Evolutionary conservation across 2,329 filamentous ascomycete genomes (phyloP).

Genomic region (Lecanicillium sp.): DNA sequence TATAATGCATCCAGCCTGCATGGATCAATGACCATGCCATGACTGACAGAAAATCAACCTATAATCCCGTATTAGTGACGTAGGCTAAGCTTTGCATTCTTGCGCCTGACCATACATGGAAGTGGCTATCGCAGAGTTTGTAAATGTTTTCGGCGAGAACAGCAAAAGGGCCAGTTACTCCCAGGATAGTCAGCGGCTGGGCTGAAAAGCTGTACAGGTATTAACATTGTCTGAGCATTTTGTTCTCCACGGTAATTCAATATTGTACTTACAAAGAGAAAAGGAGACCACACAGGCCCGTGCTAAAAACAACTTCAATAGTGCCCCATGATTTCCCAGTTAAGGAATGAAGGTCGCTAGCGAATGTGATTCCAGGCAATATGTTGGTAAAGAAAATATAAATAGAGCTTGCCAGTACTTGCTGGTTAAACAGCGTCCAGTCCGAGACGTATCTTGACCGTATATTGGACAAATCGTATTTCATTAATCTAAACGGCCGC

Average conservation of each 20-base stretch:
- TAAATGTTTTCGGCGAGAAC: slow-evolving; percentile 60
- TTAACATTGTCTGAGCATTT: neutral
- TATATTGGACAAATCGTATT: slow-evolving; percentile 38
- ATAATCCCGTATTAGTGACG: neutral
- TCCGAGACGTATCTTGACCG: slow-evolving; percentile 40
- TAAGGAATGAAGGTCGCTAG: slow-evolving; percentile 53
- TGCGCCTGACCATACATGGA: too few species aligned
- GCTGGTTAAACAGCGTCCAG: slow-evolving; percentile 53
- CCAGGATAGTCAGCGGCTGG: slow-evolving; percentile 57
- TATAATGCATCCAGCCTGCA: slow-evolving; percentile 55
- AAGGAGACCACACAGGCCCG: slow-evolving; percentile 53
- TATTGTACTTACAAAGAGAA: slow-evolving; percentile 45
- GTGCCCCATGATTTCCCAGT: slow-evolving; percentile 58
- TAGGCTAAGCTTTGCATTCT: too few species aligned
- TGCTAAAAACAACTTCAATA: slow-evolving; percentile 59
- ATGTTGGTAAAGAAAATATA: slow-evolving; percentile 62
- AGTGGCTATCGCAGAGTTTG: slow-evolving; percentile 43
- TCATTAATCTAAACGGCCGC: slow-evolving; percentile 43
- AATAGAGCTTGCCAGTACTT: slow-evolving; percentile 53
- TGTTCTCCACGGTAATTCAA: too few species aligned
- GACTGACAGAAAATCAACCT: slow-evolving; percentile 54
- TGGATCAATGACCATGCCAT: slow-evolving; percentile 63
- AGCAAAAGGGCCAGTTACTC: slow-evolving; percentile 59
- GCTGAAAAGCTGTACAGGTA: slow-evolving; percentile 35
- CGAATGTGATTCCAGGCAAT: slow-evolving; percentile 58